These are phyloP conservation scores for Trifolium repens DNA, from an alignment of 306 rosid genomes.

Conservation along the genomic window DNA sequence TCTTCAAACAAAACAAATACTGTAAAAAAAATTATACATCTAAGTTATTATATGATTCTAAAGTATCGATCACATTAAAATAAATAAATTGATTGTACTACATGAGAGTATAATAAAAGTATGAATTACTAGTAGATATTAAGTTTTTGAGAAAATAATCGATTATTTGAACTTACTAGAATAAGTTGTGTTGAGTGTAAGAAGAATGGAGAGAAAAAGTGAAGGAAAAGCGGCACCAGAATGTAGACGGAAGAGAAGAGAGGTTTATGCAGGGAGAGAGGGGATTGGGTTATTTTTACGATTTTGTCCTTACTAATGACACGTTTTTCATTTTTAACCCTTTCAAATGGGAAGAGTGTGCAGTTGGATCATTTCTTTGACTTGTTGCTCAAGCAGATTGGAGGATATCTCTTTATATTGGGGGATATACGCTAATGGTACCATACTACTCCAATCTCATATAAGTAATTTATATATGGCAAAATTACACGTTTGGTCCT, in stretches of 20 bases:
- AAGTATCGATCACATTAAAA: slow-evolving; percentile 6
- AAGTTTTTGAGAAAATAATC: too few species aligned
- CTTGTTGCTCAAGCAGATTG: not conserved
- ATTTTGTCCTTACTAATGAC: slow-evolving; percentile 8
- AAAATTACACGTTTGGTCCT: too few species aligned
- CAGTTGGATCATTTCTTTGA: not conserved
- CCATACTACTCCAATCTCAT: too few species aligned
- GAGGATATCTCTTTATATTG: too few species aligned
- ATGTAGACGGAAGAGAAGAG: not conserved
- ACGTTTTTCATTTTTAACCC: not conserved
- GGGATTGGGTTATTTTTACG: slow-evolving; percentile 7
- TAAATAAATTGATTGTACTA: not conserved
- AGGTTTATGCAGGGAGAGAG: not conserved
- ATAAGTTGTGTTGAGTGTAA: not conserved
- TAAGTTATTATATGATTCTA: not conserved
- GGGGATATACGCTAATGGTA: too few species aligned
- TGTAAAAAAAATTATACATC: slow-evolving; percentile 10
- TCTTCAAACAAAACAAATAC: not conserved
- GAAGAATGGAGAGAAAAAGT: slow-evolving; percentile 12
- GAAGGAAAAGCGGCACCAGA: not conserved
- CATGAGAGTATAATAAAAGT: too few species aligned
- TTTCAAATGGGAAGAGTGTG: not conserved
- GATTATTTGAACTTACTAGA: slow-evolving; percentile 18
- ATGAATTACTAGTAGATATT: too few species aligned
- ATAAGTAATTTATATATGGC: too few species aligned